Evolutionary conservation across 2,329 filamentous ascomycete species (phyloP).

Genomic region (Neofusicoccum sp.): DNA sequence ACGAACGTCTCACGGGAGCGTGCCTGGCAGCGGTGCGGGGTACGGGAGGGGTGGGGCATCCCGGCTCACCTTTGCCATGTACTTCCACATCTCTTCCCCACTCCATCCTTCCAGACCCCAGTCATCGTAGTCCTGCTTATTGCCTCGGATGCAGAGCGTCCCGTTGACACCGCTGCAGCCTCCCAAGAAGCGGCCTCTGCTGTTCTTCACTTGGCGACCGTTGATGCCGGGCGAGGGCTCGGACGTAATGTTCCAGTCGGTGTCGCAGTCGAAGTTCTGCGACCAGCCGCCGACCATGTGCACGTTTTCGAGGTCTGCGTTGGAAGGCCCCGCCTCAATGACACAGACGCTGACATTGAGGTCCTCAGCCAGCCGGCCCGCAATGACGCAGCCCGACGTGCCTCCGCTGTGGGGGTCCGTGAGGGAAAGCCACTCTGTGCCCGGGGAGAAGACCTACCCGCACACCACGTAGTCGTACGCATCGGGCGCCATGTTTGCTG

Average conservation of each 20-base stretch:
- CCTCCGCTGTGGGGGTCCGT: slow-evolving; percentile 39
- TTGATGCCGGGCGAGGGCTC: slow-evolving; percentile 42
- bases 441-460: slow-evolving; percentile 15
- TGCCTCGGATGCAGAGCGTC: slow-evolving; percentile 50
- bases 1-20: not conserved
- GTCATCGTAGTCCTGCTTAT: slow-evolving; percentile 53
- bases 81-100: slow-evolving; percentile 54
- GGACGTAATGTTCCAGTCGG: slow-evolving; percentile 53
- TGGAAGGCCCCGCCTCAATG: slow-evolving; percentile 50
- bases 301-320: slow-evolving; percentile 46
- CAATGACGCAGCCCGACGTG: slow-evolving; percentile 50
- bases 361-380: slow-evolving; percentile 48
- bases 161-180: slow-evolving; percentile 52
- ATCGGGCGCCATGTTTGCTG: not conserved
- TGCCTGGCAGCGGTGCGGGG: not conserved
- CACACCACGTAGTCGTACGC: slow-evolving; percentile 19
- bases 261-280: slow-evolving; percentile 48
- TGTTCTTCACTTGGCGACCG: slow-evolving; percentile 47
- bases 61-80: slow-evolving; percentile 50
- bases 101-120: slow-evolving; percentile 57
- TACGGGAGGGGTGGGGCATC: no score
- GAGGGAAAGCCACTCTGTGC: not conserved
- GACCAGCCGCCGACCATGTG: slow-evolving; percentile 53
- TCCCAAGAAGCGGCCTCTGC: slow-evolving; percentile 51
- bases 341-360: slow-evolving; percentile 42